Evolutionary conservation across 192 early-diverging fungal species (phyloP).

Genomic region (Coemansia sp.): DNA sequence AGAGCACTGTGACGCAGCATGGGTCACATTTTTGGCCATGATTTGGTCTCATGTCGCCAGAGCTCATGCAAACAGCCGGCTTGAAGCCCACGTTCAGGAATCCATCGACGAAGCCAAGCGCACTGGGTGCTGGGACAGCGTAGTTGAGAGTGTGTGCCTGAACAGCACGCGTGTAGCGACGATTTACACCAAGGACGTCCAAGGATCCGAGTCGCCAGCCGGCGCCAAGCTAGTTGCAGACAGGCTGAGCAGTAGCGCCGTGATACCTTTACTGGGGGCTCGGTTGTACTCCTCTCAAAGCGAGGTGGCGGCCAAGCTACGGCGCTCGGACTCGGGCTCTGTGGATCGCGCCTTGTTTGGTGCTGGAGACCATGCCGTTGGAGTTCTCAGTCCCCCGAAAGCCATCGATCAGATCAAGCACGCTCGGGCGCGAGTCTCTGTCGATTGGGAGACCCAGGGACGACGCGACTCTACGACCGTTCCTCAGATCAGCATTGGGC

Average conservation of each 20-base stretch:
- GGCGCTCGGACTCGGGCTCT: not conserved
- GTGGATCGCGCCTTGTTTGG: conserved; percentile 26
- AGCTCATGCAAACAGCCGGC: not conserved
- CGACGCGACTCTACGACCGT: conserved; percentile 32
- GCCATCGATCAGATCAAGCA: conserved; percentile 31
- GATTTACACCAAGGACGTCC: not conserved
- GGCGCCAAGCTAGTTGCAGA: not conserved
- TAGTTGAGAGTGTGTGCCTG: conserved; percentile 26
- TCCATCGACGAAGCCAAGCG: conserved; percentile 11
- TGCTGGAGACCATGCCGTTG: not conserved
- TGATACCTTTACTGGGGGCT: conserved; percentile 10
- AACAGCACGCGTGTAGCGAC: conserved; percentile 6
- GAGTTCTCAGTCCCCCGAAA: not conserved
- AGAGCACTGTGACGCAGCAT: conserved; percentile 7
- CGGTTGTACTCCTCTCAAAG: not conserved
- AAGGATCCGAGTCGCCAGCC: not conserved
- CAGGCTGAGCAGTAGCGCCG: conserved; percentile 3
- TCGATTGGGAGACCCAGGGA: conserved; percentile 44
- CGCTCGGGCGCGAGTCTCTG: conserved; percentile 46
- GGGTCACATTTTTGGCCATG: conserved; percentile 30
- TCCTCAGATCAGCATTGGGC: conserved; percentile 39
- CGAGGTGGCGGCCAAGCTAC: not conserved
- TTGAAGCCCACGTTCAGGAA: conserved; percentile 7
- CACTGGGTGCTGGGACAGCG: conserved; percentile 22
- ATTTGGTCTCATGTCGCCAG: conserved; percentile 19